Evolutionary conservation across 2,329 filamentous ascomycete genomes (phyloP), one percentile per base, ranked within the genome.

Genomic region (Drechslerella coelobrocha): DNA sequence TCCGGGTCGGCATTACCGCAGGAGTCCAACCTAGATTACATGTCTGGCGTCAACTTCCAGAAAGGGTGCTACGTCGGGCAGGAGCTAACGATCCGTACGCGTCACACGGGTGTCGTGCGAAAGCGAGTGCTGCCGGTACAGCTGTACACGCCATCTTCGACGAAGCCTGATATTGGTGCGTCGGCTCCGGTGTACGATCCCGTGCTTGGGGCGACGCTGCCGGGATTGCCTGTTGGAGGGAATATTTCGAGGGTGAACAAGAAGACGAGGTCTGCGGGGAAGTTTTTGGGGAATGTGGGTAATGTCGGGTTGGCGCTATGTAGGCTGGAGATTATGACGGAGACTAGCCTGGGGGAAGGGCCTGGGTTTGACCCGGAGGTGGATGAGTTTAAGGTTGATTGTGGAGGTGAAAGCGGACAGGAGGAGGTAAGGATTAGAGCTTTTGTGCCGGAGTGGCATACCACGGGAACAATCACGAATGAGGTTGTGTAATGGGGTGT

Each of bases 51-150:
- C 74, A 91, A 97, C 79, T 99, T 94, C 81, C 87, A 87, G 77
- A 99, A 99, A 81, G 94, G 94, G 6, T 99, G 94, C 80, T 99
- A 99, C 79, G 86, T 97, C 6, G 94, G 94, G 0, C 94, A 99
- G 80, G 94, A 99, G 79, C 84, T 99, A 73, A 97, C 94, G 1
- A 96, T 97, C 74, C 88, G 94, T 43, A 99, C 94, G 1, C 89
- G 92, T 78, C 94, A 99, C 79, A 92, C 89, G 10, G 94, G 94
- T 21, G 91, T 99, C 14, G 91, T 99, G 41, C 84, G 94, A 72
- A 96, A 97, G 83, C 85, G 94, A 53, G 86, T 97, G 53, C 79
- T 99, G 56, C 94, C 94, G 0, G 87, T 93, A 31, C 80, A 89
- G 73, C 77, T 97, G 14, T 94, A 93, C 78, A 81, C 80, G 5